Evolutionary conservation across 169 alveolate genomes (phyloP).

Genomic region (Babesia microti): DNA sequence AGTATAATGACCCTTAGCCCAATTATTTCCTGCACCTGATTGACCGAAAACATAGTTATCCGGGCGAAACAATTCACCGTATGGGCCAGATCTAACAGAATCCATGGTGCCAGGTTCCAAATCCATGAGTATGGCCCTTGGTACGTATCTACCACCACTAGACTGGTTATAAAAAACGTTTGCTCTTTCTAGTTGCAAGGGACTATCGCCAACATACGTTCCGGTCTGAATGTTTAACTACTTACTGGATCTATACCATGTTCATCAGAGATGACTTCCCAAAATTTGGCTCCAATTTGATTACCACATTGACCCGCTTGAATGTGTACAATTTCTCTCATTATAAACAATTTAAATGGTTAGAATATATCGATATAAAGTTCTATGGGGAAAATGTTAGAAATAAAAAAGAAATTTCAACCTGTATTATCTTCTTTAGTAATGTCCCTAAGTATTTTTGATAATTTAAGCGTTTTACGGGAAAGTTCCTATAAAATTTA

Average conservation of each 20-base stretch:
- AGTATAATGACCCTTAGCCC: slow-evolving; percentile 99
- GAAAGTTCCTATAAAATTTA: too few species aligned
- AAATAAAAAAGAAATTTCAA: too few species aligned
- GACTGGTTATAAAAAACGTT: slow-evolving; percentile 94
- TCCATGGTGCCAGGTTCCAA: slow-evolving; percentile 99
- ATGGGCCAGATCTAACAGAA: slow-evolving; percentile 96
- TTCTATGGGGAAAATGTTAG: too few species aligned
- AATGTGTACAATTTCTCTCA: slow-evolving; percentile 97
- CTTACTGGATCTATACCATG: slow-evolving; percentile 96
- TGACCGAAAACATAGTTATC: slow-evolving; percentile 98
- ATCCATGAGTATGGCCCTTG: slow-evolving; percentile 96
- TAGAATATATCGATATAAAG: too few species aligned
- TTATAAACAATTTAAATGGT: too few species aligned
- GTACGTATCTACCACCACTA: slow-evolving; percentile 95
- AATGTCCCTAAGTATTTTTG: too few species aligned
- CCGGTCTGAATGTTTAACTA: slow-evolving; percentile 69
- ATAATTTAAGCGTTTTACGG: too few species aligned
- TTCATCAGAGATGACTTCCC: slow-evolving; percentile 99
- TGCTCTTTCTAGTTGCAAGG: slow-evolving; percentile 88
- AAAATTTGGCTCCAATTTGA: slow-evolving; percentile 99
- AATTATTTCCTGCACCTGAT: slow-evolving; percentile 97
- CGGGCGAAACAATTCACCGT: slow-evolving; percentile 93
- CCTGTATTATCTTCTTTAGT: too few species aligned
- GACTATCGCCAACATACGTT: slow-evolving; percentile 93
- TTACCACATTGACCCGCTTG: slow-evolving; percentile 99